Base-by-base conservation (phyloP, 2,329 filamentous ascomycete genomes). In the Cordyceps cateniannulata region DNA sequence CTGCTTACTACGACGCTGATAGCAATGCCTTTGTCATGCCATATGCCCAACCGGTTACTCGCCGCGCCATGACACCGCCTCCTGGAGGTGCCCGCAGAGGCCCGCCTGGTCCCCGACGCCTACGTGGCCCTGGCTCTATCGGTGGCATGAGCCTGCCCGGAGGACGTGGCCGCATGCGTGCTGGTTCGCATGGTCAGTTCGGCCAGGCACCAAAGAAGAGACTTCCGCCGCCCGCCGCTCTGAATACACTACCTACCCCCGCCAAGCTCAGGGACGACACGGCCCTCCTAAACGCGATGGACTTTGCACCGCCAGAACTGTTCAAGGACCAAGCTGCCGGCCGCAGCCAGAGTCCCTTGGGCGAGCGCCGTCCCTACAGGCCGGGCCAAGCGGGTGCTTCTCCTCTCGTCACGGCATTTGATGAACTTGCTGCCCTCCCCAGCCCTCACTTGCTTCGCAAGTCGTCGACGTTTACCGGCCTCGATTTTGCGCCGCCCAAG, bases 51-150 rank as follows among this genome's bases (percentile, higher is more conserved):
- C 91, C 91, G 12, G 84, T 96, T 18, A 87, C 85, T 64, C 90
- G 93, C 67, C 90, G 93, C 69, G 93, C 93, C 57, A 97, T 98
- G 93, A 98, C 93, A 22, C 93, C 93, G 57, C 93, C 93, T 20
- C 93, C 93, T 1, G 78, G 79, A 54, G 78, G 78, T 51, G 74
- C 81, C 51, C 75, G 77, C 69, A 75, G 77, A 3, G 72, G 72
- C 25, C 73, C 93, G 1, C 78, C 79, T 53, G 78, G 78, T 50
- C 74, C 81, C 52, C 74, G 77, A 69, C 74, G 76, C 7, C 73
- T 74, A 50, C 69, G 72, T 16, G 65, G 65, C 38, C 64, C 64
- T 52, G 71, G 70, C 60, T 66, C 62, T 48, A 58, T 62, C n/a
- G 61, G 61, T 16, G 61, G 61, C 24, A 62, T 62, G 61, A 60